Conservation (phyloP, 768 basidiomycete species). For the Amanita molliuscula region DNA sequence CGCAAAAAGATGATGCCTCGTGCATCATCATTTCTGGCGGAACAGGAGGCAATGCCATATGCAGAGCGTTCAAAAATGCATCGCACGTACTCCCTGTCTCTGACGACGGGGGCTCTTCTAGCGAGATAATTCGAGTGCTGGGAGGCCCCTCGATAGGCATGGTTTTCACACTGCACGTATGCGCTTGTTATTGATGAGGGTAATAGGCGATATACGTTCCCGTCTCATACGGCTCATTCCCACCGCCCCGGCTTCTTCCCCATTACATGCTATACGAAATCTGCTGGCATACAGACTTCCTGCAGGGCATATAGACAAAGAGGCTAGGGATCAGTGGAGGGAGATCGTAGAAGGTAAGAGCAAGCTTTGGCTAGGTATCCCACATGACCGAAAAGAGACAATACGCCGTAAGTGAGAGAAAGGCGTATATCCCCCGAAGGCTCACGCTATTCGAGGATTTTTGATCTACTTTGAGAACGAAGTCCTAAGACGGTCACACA, state of each 20-base stretch:
- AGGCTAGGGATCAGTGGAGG: slow-evolving; percentile 85
- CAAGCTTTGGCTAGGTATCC: slow-evolving; percentile 74
- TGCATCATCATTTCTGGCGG: slow-evolving; percentile 84
- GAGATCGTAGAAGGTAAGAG: slow-evolving; percentile 86
- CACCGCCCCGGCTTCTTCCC: slow-evolving; percentile 41
- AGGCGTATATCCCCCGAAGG: background rate
- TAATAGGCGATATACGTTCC: slow-evolving; percentile 76
- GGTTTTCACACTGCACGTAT: slow-evolving; percentile 2
- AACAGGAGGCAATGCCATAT: slow-evolving; percentile 90
- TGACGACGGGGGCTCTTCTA: slow-evolving; percentile 92
- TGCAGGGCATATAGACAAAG: slow-evolving; percentile 50
- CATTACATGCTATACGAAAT: slow-evolving; percentile 61
- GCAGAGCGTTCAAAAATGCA: slow-evolving; percentile 68
- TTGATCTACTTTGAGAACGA: slow-evolving; percentile 89
- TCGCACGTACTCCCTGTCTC: slow-evolving; percentile 88
- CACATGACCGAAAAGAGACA: slow-evolving; percentile 82
- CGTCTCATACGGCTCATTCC: slow-evolving; percentile 85
- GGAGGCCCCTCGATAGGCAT: slow-evolving; percentile 79
- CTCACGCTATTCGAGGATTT: slow-evolving; percentile 48
- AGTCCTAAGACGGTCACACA: slow-evolving; percentile 80
- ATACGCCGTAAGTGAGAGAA: slow-evolving; percentile 56
- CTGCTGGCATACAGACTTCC: slow-evolving; percentile 79
- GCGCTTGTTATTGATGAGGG: background rate
- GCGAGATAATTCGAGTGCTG: slow-evolving; percentile 87
- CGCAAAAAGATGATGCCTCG: slow-evolving; percentile 22